Evolutionary conservation across 23 red algal genomes (phyloP).

Genomic region (Gracilaria vermiculophylla): DNA sequence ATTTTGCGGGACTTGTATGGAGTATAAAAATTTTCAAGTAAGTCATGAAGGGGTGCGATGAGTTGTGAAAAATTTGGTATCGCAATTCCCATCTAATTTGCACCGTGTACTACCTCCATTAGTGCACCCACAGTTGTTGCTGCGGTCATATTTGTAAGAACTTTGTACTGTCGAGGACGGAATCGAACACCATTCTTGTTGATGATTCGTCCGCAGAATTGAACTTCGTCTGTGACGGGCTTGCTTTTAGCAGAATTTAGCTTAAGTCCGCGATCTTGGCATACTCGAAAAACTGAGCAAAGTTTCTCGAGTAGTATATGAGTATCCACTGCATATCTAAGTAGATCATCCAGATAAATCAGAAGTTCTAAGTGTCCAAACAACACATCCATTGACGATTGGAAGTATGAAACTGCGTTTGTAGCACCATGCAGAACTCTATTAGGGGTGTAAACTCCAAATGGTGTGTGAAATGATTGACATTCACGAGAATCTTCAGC

Average conservation of each 20-base stretch:
- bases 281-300: neutral
- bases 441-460: constrained; percentile 34
- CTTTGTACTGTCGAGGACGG: constrained; percentile 20
- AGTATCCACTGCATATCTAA: neutral
- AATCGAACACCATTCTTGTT: constrained; percentile 13
- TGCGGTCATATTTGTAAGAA: neutral
- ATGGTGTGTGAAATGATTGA: constrained; percentile 38
- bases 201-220: constrained; percentile 50
- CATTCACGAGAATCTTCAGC: constrained; percentile 16
- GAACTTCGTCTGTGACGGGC: neutral
- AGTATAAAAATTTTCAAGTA: too few species aligned
- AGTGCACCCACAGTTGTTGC: neutral
- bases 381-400: neutral
- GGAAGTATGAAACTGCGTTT: neutral
- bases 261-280: constrained; percentile 22
- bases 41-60: too few species aligned
- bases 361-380: constrained; percentile 6
- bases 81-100: constrained; percentile 37
- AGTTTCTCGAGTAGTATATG: constrained; percentile 6
- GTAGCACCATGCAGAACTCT: neutral
- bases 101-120: constrained; percentile 2
- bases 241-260: constrained; percentile 19
- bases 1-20: too few species aligned
- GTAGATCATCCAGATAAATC: constrained; percentile 11
- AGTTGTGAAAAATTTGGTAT: neutral